These are phyloP conservation scores for Fusarium odoratissimum DNA, from an alignment of 2,329 filamentous ascomycete genomes.

Conservation along the genomic window DNA sequence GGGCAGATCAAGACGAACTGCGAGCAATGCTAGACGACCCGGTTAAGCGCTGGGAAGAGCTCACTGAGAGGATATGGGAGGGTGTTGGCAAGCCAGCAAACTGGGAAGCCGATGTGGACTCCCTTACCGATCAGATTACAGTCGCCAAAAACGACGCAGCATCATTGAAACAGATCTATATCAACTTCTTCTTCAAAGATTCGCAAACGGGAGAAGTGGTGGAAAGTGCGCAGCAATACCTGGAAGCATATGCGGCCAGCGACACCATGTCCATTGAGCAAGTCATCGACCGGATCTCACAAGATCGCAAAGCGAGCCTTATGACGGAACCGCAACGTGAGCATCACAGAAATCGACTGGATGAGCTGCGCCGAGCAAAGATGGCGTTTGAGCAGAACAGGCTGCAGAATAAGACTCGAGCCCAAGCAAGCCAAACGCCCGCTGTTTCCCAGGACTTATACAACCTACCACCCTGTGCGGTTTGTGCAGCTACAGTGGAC, in stretches of 20 bases:
- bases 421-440: constrained; percentile 45
- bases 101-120: constrained; percentile 50
- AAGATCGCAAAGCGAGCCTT: constrained; percentile 47
- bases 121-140: constrained; percentile 50
- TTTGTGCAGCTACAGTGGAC: constrained; percentile 52
- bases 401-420: constrained; percentile 52
- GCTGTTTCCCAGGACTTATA: constrained; percentile 50
- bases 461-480: constrained; percentile 54
- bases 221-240: constrained; percentile 53
- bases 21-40: constrained; percentile 53
- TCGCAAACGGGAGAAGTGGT: constrained; percentile 48
- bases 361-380: constrained; percentile 61
- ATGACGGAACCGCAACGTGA: constrained; percentile 52
- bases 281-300: constrained; percentile 50
- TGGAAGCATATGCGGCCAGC: constrained; percentile 51
- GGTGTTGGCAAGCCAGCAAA: constrained; percentile 50
- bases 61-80: constrained; percentile 52
- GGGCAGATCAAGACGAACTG: constrained; percentile 49
- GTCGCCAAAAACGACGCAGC: constrained; percentile 47
- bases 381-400: constrained; percentile 61
- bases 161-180: constrained; percentile 54
- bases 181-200: constrained; percentile 57
- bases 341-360: constrained; percentile 53
- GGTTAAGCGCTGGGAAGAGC: constrained; percentile 51
- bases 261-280: constrained; percentile 48